phyloP scores from a whole-genome alignment of 148 eudicot genomes.

The Cornus suecica region DNA sequence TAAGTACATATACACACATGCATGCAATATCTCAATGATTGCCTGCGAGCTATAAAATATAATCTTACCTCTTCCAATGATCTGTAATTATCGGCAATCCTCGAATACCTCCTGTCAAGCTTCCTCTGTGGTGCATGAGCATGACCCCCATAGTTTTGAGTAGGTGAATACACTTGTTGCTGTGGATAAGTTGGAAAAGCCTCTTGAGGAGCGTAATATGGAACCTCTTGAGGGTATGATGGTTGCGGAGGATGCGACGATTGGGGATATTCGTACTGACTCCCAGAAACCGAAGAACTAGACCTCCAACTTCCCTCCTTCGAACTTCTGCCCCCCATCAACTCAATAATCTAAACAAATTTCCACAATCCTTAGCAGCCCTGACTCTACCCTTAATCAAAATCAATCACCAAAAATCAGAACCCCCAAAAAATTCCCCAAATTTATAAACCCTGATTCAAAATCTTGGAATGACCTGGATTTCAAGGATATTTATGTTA shows the following conservation, averaged over 20 bases:
- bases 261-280: slow-evolving; percentile 36
- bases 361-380: slow-evolving; percentile 9
- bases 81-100: slow-evolving; percentile 79
- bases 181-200: slow-evolving; percentile 31
- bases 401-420: not conserved
- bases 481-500: no score
- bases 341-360: slow-evolving; percentile 5
- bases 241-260: slow-evolving; percentile 27
- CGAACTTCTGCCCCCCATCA: slow-evolving; percentile 59
- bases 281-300: slow-evolving; percentile 19
- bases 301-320: slow-evolving; percentile 31
- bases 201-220: slow-evolving; percentile 10
- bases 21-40: not conserved
- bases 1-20: no score
- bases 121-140: slow-evolving; percentile 43
- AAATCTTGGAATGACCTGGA: not conserved
- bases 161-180: slow-evolving; percentile 22
- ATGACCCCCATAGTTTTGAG: slow-evolving; percentile 24
- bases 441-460: not conserved
- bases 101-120: slow-evolving; percentile 74
- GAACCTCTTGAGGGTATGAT: slow-evolving; percentile 20
- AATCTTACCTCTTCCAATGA: slow-evolving; percentile 80
- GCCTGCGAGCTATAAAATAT: not conserved
- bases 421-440: not conserved
- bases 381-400: slow-evolving; percentile 8